Percentiles rank a stretch among this genome's conserved stretches.
These are phyloP conservation scores for Exophiala sp. DNA, from an alignment of 2,329 filamentous ascomycete species.

Conservation along the genomic window DNA sequence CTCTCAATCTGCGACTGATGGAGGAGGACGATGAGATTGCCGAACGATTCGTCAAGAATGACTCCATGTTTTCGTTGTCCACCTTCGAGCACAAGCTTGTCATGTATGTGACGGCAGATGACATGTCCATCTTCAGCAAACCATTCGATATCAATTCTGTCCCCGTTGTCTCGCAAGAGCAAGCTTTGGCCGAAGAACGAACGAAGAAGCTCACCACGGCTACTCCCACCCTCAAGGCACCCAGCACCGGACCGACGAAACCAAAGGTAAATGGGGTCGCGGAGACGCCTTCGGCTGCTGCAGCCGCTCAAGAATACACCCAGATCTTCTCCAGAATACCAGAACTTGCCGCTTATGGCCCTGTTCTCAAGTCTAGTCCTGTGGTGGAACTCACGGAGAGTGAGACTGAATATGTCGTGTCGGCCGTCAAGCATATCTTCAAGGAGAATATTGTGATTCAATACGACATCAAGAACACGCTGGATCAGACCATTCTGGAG, in stretches of 20 bases:
- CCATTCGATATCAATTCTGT: constrained; percentile 90
- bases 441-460: constrained; percentile 94
- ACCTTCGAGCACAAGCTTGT: constrained; percentile 96
- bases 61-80: constrained; percentile 90
- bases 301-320: constrained; percentile 79
- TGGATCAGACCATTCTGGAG: constrained; percentile 83
- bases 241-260: constrained; percentile 72
- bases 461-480: constrained; percentile 95
- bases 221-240: constrained; percentile 88
- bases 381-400: constrained; percentile 88
- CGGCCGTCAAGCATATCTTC: constrained; percentile 93
- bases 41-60: constrained; percentile 85
- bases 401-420: constrained; percentile 95
- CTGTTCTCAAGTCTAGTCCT: constrained; percentile 82
- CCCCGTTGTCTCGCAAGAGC: constrained; percentile 88
- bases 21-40: constrained; percentile 83
- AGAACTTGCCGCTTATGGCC: constrained; percentile 83
- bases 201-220: constrained; percentile 95
- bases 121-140: constrained; percentile 73
- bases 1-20: constrained; percentile 88
- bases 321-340: constrained; percentile 82
- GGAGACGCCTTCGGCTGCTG: constrained; percentile 70
- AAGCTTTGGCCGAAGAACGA: constrained; percentile 90
- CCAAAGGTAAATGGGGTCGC: constrained; percentile 59
- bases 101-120: constrained; percentile 91